Base-by-base conservation (phyloP, 2,329 filamentous ascomycete genomes). In the Ceratocystis ficicola region DNA sequence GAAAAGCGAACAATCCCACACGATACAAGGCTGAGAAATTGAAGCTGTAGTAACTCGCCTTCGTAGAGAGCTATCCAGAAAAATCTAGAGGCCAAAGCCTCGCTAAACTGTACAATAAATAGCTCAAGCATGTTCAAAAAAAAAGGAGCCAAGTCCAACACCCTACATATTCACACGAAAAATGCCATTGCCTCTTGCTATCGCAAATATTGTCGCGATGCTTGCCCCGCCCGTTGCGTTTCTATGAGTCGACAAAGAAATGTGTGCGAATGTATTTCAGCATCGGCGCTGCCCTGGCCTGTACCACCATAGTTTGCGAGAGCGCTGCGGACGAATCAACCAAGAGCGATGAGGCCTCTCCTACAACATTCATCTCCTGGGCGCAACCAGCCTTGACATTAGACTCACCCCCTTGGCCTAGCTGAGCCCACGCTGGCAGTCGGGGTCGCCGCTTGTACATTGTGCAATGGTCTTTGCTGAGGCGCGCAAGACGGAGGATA, bases 301-400 rank as follows among this genome's bases (percentile, higher is more conserved):
- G 77, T 84, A 65, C 83, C 84, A 63, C 83, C 83, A 48, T 20
- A 7, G 15, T 48, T 48, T 0, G 80, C 81, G 17, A 78, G 73
- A 80, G 79, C 1, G 73, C 69, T 25, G 76, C 73, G 1, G 75
- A 74, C 3, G 73, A 69, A 32, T 73, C 72, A 57, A 82, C 76
- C 57, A 86, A 73, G 3, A 81, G 79, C 1, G 79, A 79, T 4
- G 79, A 79, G 20, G 85, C 78, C 2, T 84, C 79, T 30, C 80
- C 79, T 15, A 86, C 74, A 0, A 80, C 83, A 65, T 80, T 80
- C 77, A 86, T 83, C 70, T 83, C 77, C 72, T 86, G 82, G 7
- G 84, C 82, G 63, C 83, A 81, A 41, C 83, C 82, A 3, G 75
- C 78, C 67, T 77, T 81, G 55, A 80, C 80, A 69, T 85, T 82